Evolutionary conservation across 306 rosid species (phyloP).

Genomic region (Spatholobus suberectus): DNA sequence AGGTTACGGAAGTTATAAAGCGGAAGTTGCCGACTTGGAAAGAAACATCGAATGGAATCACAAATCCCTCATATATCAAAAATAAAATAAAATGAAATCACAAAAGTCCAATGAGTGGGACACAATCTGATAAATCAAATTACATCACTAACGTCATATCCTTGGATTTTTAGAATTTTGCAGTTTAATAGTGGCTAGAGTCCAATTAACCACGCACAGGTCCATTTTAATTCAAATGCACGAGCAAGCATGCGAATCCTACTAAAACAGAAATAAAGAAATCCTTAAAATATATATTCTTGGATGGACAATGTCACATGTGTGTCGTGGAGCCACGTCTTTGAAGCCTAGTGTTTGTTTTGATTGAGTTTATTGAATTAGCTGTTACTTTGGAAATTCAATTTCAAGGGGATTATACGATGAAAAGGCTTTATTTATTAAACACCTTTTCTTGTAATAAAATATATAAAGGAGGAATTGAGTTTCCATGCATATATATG

Average conservation of each 20-base stretch:
- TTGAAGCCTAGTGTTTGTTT: not conserved
- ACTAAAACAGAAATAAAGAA: not conserved
- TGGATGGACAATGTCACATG: not conserved
- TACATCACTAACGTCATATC: not conserved
- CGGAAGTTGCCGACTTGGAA: conserved; percentile 34
- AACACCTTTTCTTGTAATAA: too few relatives aligned
- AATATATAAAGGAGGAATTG: not conserved
- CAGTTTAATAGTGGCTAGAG: not conserved
- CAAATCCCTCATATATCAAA: too few relatives aligned
- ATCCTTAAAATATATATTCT: not conserved
- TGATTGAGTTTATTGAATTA: not conserved
- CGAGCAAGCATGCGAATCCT: conserved; percentile 24
- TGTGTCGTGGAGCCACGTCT: not conserved
- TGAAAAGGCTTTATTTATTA: too few relatives aligned
- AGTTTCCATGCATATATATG: not conserved
- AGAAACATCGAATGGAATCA: conserved; percentile 43
- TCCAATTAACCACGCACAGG: not conserved
- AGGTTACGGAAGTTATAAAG: not conserved
- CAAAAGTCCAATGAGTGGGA: conserved; percentile 15
- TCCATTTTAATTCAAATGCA: conserved; percentile 6
- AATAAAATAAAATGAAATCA: conserved; percentile 43
- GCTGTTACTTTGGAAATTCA: not conserved
- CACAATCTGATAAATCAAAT: not conserved
- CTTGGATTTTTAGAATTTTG: not conserved
- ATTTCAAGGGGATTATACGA: not conserved